A percentile compares a stretch with the other conserved stretches of the same genome.
Conservation (phyloP, 2,329 filamentous ascomycete species). For the Furcasterigmium furcatum region DNA sequence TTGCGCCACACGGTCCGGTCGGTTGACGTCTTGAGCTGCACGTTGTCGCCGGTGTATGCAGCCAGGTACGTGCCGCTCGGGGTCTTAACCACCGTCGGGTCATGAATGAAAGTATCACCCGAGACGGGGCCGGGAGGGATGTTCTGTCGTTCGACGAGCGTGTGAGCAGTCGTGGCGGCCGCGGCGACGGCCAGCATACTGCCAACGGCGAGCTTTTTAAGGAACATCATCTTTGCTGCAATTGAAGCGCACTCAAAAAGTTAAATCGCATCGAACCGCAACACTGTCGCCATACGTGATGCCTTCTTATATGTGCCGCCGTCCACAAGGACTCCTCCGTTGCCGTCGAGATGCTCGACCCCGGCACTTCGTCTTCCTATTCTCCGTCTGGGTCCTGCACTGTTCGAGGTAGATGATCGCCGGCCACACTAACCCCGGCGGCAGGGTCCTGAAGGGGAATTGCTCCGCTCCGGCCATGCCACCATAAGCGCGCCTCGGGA, state of each 20-base stretch:
- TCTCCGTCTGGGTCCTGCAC: too few relatives aligned
- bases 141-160: conserved; percentile 7
- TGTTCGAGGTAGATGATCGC: not conserved
- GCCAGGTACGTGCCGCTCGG: conserved; percentile 20
- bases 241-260: too few relatives aligned
- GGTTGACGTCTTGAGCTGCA: conserved; percentile 25
- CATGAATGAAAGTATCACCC: conserved; percentile 21
- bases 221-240: conserved; percentile 8
- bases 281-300: too few relatives aligned
- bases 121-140: conserved; percentile 18
- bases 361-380: too few relatives aligned
- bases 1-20: conserved; percentile 25
- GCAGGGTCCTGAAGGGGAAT: too few relatives aligned
- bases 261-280: not conserved
- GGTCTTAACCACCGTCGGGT: conserved; percentile 24
- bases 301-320: too few relatives aligned
- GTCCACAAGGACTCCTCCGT: too few relatives aligned
- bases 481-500: conserved; percentile 9
- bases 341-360: too few relatives aligned
- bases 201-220: conserved; percentile 16
- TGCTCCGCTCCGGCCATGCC: not conserved
- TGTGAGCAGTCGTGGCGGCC: conserved; percentile 9
- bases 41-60: conserved; percentile 21
- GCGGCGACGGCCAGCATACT: conserved; percentile 13
- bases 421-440: too few relatives aligned